Evolutionary conservation across 257 asterid species (phyloP).

Genomic region (Eucommia ulmoides): DNA sequence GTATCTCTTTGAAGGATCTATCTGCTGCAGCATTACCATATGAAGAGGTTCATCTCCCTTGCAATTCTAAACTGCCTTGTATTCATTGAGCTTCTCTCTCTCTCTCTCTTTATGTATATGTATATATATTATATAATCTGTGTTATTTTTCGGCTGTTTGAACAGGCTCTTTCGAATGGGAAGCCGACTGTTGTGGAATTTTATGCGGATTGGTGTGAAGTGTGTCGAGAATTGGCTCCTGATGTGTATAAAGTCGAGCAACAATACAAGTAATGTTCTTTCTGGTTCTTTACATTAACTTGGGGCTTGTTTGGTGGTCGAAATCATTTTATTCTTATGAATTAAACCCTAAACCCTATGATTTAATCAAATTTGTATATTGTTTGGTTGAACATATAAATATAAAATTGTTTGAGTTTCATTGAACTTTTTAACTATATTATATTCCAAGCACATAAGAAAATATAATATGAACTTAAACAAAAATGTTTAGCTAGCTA

Average conservation of each 20-base stretch:
- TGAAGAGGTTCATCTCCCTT: conserved; percentile 53
- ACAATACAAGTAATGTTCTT: conserved; percentile 51
- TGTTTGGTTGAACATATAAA: too few species aligned
- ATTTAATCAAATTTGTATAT: too few species aligned
- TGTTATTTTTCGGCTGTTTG: not conserved
- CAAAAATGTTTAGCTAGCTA: too few species aligned
- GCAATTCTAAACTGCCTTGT: not conserved
- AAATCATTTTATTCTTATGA: not conserved
- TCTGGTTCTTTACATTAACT: not conserved
- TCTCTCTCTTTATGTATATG: not conserved
- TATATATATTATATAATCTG: conserved; percentile 1
- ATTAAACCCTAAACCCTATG: too few species aligned
- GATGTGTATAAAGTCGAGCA: conserved; percentile 85
- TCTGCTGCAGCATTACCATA: conserved; percentile 71
- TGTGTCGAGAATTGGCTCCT: conserved; percentile 79
- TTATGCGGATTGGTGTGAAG: conserved; percentile 99
- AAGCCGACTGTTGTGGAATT: conserved; percentile 98
- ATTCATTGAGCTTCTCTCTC: not conserved
- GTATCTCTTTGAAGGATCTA: conserved; percentile 78
- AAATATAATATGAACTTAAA: too few species aligned
- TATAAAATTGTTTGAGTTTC: too few species aligned
- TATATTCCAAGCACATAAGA: too few species aligned
- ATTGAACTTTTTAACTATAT: too few species aligned
- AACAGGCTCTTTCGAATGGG: conserved; percentile 80
- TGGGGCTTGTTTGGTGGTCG: not conserved